Evolutionary conservation across 2,329 filamentous ascomycete species (phyloP), one percentile per base, ranked within the genome.

Genomic region (Scytalidium sp.): DNA sequence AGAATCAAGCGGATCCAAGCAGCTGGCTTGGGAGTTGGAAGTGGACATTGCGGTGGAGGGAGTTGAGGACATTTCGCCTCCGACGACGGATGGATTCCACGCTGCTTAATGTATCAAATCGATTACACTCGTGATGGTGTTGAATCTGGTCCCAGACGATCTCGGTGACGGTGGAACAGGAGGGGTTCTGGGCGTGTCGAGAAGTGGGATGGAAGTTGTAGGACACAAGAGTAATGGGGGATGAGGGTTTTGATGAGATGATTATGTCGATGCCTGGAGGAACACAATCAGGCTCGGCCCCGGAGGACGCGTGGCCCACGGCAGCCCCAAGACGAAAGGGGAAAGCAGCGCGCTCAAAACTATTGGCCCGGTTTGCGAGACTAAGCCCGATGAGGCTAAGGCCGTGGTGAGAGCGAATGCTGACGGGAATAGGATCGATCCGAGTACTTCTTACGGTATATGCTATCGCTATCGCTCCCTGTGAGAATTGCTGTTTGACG

Each of bases 1-100:
- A 25, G 77, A 75, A 59, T 85, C 82, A 58, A 83, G 50, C 15
- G 64, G 63, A 52, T 66, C 64, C 39, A 64, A 51, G 48, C 61
- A 65, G 36, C 48, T 56, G 46, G 49, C 54, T 36, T 53, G 53
- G 9, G 56, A 54, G 19, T 46, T 57, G 44, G 56, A 48, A 13
- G 54, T 56, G 39, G 60, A 59, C 59, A 61, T 61, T 36, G 52
- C 49, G 19, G 55, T 45, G 20, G 60, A 58, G 0, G 56, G 56
- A n/a, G 58, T 52, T 39, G 54, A 52, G 11, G 57, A 58, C 58
- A 60, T 61, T 46, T 53, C 44, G 53, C 45, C 42, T 45, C 50
- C 10, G 32, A 36, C 15, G 29, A 20, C 3, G 10, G 6, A 25
- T 41, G 36, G 19, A 3, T 20, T 45, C 43, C 23, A 27, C 43